Evolutionary conservation across 768 basidiomycete species (phyloP).

Genomic region (Lanmaoa pseudosensibilis): DNA sequence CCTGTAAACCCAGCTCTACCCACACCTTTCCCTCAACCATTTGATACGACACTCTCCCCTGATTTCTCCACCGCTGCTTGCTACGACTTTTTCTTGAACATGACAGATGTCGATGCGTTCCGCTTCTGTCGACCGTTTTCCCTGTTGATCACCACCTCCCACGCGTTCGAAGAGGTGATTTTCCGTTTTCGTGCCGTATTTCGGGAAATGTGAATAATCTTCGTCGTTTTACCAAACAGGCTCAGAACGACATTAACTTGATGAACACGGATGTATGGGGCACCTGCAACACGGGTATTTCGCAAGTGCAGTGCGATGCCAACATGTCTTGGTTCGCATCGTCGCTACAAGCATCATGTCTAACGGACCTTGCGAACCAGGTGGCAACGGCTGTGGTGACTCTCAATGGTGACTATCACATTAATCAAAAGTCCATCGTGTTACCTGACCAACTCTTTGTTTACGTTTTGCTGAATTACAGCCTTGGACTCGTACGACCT

Average conservation of each 20-base stretch:
- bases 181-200: background rate
- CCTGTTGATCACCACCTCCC: slow-evolving; percentile 56
- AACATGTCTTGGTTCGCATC: slow-evolving; percentile 69
- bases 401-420: slow-evolving; percentile 48
- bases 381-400: slow-evolving; percentile 56
- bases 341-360: slow-evolving; percentile 50
- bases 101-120: slow-evolving; percentile 62
- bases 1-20: slow-evolving; percentile 50
- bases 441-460: background rate
- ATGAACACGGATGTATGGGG: slow-evolving; percentile 76
- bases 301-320: slow-evolving; percentile 50
- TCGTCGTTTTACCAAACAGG: slow-evolving; percentile 41
- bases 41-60: slow-evolving; percentile 58
- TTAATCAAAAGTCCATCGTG: background rate
- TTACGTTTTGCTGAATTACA: slow-evolving; percentile 17
- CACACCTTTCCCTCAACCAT: slow-evolving; percentile 76
- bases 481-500: slow-evolving; percentile 64
- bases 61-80: slow-evolving; percentile 71
- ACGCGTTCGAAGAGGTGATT: slow-evolving; percentile 54
- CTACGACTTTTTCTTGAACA: slow-evolving; percentile 70
- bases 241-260: slow-evolving; percentile 57
- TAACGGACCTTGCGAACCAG: slow-evolving; percentile 49
- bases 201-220: background rate
- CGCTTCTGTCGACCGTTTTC: slow-evolving; percentile 78
- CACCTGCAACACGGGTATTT: slow-evolving; percentile 65